These are phyloP conservation scores for Coleophoma eucalyptorum DNA, from an alignment of 2,329 filamentous ascomycete species.

Conservation along the genomic window DNA sequence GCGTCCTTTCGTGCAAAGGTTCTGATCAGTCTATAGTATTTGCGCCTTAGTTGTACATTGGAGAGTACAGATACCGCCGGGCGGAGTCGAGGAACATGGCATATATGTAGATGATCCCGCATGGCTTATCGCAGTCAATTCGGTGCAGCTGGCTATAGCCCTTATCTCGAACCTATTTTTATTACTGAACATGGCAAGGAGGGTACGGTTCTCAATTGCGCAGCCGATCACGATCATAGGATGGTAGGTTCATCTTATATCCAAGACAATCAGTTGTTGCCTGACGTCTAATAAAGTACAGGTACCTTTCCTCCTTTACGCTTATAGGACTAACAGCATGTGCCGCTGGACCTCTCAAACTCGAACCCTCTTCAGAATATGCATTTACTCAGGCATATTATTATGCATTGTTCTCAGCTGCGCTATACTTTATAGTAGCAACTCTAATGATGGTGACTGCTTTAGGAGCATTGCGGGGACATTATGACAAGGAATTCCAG, in stretches of 20 bases:
- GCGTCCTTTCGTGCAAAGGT: too few relatives aligned
- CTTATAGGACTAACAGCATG: slow-evolving; percentile 65
- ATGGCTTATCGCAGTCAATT: slow-evolving; percentile 76
- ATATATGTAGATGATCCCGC: slow-evolving; percentile 61
- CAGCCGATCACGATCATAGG: slow-evolving; percentile 79
- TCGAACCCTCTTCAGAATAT: slow-evolving; percentile 47
- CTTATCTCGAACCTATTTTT: slow-evolving; percentile 77
- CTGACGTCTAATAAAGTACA: slow-evolving; percentile 13
- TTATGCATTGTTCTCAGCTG: slow-evolving; percentile 76
- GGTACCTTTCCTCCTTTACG: slow-evolving; percentile 58
- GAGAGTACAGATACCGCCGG: slow-evolving; percentile 55
- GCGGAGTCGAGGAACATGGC: slow-evolving; percentile 46
- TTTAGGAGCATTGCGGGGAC: slow-evolving; percentile 63
- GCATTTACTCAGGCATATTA: slow-evolving; percentile 79
- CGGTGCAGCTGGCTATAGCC: slow-evolving; percentile 70
- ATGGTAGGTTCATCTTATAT: slow-evolving; percentile 51
- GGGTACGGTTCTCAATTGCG: slow-evolving; percentile 76
- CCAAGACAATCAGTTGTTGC: slow-evolving; percentile 30
- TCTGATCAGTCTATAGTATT: slow-evolving; percentile 50
- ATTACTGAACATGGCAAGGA: slow-evolving; percentile 80
- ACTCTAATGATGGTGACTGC: slow-evolving; percentile 77
- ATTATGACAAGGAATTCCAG: slow-evolving; percentile 75
- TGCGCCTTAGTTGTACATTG: slow-evolving; percentile 80
- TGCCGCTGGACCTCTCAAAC: slow-evolving; percentile 52
- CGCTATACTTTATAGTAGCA: slow-evolving; percentile 74